Base-by-base conservation (phyloP, 805 yeast genomes). In the Torulaspora maleeae region DNA sequence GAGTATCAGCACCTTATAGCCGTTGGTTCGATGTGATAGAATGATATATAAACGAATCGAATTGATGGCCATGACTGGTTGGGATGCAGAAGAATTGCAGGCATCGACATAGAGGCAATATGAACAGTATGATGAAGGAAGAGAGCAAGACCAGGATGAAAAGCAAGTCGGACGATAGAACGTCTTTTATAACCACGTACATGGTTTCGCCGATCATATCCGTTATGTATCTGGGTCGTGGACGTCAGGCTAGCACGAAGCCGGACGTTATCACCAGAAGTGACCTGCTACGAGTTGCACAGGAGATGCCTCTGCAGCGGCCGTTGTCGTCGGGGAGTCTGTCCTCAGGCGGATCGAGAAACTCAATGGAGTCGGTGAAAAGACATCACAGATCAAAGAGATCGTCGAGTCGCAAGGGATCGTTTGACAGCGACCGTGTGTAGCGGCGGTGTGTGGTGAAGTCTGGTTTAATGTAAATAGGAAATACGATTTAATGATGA, bases 201-300 rank as follows among this genome's bases (percentile, higher is more conserved):
- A 27, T 49, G 28, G 35, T 43, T 9, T 28, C 49, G 28, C 45
- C 47, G 3, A 17, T 49, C 16, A 37, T 40, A 3, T 37, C 48
- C 12, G 33, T 49, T 4, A 28, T 45, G 22, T 43, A 42, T 22
- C 24, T 41, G 38, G 52, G 52, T n/a, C 52, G 52, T 34, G 56
- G 56, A 5, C 47, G 45, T 5, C 49, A 50, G 30, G 50, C 20
- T 8, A 52, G 56, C 33, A 42, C 47, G 7, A 52, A 52, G 17
- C 56, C 56, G 19, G 41, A 43, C 8, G 46, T 52, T 4, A 51
- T 59, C 11, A 59, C 62, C 8, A 50, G 63, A 19, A 42, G 49
- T 27, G 63, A 59, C 39, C 36, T 59, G 8, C 27, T 59, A 11
- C 40, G 41, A 19, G 54, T 53, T n/a, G 57, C 62, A 16, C 24